phyloP scores from a whole-genome alignment of 2,329 filamentous ascomycete species.

The Fusarium multiceps region DNA sequence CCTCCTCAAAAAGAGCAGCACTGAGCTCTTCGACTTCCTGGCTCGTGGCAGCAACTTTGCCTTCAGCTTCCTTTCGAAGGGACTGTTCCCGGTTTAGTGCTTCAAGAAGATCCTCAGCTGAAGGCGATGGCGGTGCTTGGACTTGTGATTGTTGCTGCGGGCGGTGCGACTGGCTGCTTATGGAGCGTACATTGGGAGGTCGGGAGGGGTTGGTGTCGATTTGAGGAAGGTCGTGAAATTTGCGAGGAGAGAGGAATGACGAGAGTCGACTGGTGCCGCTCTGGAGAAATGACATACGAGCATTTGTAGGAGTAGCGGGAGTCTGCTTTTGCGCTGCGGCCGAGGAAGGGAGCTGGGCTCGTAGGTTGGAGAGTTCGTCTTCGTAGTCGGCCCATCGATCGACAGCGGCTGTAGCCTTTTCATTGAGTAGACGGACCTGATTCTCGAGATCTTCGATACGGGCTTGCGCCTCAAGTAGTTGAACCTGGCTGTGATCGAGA shows the following conservation, averaged over 20 bases:
- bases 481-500: slow-evolving; percentile 52
- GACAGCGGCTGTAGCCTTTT: slow-evolving; percentile 74
- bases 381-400: slow-evolving; percentile 82
- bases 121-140: slow-evolving; percentile 40
- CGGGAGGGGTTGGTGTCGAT: slow-evolving; percentile 34
- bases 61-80: slow-evolving; percentile 76
- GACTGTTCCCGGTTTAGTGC: slow-evolving; percentile 74
- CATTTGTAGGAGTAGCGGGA: slow-evolving; percentile 44
- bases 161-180: slow-evolving; percentile 33
- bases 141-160: slow-evolving; percentile 10
- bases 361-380: slow-evolving; percentile 75
- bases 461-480: slow-evolving; percentile 65
- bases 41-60: slow-evolving; percentile 70
- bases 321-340: slow-evolving; percentile 25
- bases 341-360: slow-evolving; percentile 52
- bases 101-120: slow-evolving; percentile 66
- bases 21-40: slow-evolving; percentile 83
- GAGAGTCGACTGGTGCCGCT: slow-evolving; percentile 59
- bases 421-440: slow-evolving; percentile 75
- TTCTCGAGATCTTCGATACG: slow-evolving; percentile 76
- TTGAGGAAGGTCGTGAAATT: slow-evolving; percentile 53
- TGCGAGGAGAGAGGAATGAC: slow-evolving; percentile 59
- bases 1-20: slow-evolving; percentile 80
- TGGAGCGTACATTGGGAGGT: slow-evolving; percentile 27
- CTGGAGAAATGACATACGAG: slow-evolving; percentile 59